Conservation (phyloP, 768 basidiomycete species). For the Polyporus arcularius region DNA sequence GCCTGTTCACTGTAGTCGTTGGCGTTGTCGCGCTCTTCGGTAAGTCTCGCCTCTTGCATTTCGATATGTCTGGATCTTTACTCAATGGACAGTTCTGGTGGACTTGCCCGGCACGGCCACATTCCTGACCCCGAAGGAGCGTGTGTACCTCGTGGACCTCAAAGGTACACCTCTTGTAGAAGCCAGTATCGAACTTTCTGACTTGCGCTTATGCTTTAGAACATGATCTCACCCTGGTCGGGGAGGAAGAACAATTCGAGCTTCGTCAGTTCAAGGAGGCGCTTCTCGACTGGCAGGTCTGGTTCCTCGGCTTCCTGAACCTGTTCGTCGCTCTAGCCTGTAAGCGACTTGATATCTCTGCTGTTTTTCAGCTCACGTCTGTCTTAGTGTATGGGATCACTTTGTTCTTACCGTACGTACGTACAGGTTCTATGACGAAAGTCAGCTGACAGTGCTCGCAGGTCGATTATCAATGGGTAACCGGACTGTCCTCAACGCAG, state of each 20-base stretch:
- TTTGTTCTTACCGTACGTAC: neutral
- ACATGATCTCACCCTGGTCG: conserved; percentile 52
- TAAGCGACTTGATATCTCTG: conserved; percentile 35
- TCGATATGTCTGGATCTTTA: neutral
- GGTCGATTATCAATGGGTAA: neutral
- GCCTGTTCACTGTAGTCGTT: conserved; percentile 58
- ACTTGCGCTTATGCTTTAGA: conserved; percentile 32
- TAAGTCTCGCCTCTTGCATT: conserved; percentile 21
- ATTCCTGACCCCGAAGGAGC: conserved; percentile 63
- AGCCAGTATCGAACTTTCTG: neutral
- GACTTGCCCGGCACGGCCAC: conserved; percentile 59
- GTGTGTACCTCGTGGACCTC: conserved; percentile 50
- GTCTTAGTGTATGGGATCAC: conserved; percentile 22
- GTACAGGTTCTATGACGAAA: neutral
- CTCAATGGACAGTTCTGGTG: conserved; percentile 48
- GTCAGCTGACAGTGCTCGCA: neutral
- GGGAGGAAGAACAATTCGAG: conserved; percentile 62
- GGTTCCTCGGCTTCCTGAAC: conserved; percentile 55
- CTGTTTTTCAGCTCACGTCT: neutral
- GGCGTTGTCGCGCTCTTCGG: conserved; percentile 56
- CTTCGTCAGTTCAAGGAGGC: conserved; percentile 54
- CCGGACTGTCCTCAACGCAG: neutral
- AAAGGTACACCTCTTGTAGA: conserved; percentile 45
- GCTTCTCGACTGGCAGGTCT: conserved; percentile 66
- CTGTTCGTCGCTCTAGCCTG: conserved; percentile 58